phyloP scores from a whole-genome alignment of 768 basidiomycete genomes.

The Cytidiella melzeri region DNA sequence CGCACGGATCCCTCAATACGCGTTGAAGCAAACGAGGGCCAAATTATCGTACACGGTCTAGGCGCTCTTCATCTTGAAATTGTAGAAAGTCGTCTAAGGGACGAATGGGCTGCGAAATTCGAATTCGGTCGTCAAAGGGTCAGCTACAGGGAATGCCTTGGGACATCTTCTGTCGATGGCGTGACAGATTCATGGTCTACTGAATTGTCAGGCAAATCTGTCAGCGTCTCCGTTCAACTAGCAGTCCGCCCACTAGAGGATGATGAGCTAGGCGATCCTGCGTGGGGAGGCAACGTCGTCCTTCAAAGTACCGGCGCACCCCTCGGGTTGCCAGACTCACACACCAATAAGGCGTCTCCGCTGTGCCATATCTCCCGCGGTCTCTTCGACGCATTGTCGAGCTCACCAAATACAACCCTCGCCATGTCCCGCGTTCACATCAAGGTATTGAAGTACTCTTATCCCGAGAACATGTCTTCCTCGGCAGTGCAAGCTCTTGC shows the following conservation, averaged over 20 bases:
- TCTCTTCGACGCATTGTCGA: slow-evolving; percentile 63
- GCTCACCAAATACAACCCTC: slow-evolving; percentile 72
- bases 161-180: slow-evolving; percentile 23
- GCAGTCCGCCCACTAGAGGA: slow-evolving; percentile 47
- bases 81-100: slow-evolving; percentile 68
- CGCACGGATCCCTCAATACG: slow-evolving; percentile 92
- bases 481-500: slow-evolving; percentile 20
- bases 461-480: slow-evolving; percentile 27
- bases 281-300: slow-evolving; percentile 77
- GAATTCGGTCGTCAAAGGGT: slow-evolving; percentile 75
- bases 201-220: slow-evolving; percentile 53
- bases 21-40: slow-evolving; percentile 74
- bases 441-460: slow-evolving; percentile 39
- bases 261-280: slow-evolving; percentile 54
- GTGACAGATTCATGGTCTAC: slow-evolving; percentile 50
- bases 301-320: slow-evolving; percentile 46
- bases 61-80: slow-evolving; percentile 89
- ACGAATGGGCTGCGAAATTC: slow-evolving; percentile 76
- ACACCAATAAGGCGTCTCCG: slow-evolving; percentile 31
- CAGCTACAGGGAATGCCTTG: slow-evolving; percentile 65
- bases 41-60: slow-evolving; percentile 77
- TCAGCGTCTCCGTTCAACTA: slow-evolving; percentile 47
- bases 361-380: slow-evolving; percentile 58
- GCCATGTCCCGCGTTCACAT: slow-evolving; percentile 61
- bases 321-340: slow-evolving; percentile 28